A percentile compares a stretch with the other conserved stretches of the same genome.
These are phyloP conservation scores for Periconia macrospinosa DNA, from an alignment of 2,329 filamentous ascomycete species.

Conservation along the genomic window DNA sequence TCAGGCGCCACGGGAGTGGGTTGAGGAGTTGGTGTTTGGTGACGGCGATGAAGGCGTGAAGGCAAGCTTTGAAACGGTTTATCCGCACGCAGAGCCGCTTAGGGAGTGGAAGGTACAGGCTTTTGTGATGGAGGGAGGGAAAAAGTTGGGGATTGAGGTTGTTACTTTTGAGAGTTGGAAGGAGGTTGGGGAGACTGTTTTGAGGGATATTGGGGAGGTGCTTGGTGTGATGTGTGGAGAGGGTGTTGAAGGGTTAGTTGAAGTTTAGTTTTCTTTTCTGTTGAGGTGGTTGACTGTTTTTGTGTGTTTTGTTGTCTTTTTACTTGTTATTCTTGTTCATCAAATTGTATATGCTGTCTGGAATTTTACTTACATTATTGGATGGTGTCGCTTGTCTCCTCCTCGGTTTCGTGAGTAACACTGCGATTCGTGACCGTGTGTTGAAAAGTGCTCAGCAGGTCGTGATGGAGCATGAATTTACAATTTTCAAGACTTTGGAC, in stretches of 20 bases:
- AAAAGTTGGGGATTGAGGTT: constrained; percentile 59
- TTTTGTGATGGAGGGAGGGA: constrained; percentile 54
- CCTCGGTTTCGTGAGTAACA: too few relatives aligned
- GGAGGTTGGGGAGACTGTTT: constrained; percentile 53
- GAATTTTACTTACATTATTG: too few relatives aligned
- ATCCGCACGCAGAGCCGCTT: constrained; percentile 49
- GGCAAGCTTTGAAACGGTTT: constrained; percentile 57
- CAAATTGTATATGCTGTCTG: too few relatives aligned
- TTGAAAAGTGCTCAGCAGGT: too few relatives aligned
- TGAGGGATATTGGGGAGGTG: constrained; percentile 47
- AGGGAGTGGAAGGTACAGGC: constrained; percentile 63
- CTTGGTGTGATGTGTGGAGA: constrained; percentile 18
- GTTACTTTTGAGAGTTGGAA: constrained; percentile 62
- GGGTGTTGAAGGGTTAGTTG: background rate
- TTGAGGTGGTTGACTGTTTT: too few relatives aligned
- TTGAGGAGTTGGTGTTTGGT: constrained; percentile 57
- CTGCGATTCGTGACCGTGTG: too few relatives aligned
- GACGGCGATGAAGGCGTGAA: constrained; percentile 23
- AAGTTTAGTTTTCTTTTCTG: too few relatives aligned
- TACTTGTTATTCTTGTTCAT: too few relatives aligned
- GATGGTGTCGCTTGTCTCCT: too few relatives aligned
- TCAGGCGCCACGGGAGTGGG: constrained; percentile 51
- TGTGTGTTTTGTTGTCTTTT: too few relatives aligned
- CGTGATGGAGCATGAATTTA: too few relatives aligned
- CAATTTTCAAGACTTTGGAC: too few relatives aligned